Percentiles rank a stretch among this genome's conserved stretches.
Conservation (phyloP, 1,284 basidiomycete species). For the Ceratorhiza oryzae-sativae region DNA sequence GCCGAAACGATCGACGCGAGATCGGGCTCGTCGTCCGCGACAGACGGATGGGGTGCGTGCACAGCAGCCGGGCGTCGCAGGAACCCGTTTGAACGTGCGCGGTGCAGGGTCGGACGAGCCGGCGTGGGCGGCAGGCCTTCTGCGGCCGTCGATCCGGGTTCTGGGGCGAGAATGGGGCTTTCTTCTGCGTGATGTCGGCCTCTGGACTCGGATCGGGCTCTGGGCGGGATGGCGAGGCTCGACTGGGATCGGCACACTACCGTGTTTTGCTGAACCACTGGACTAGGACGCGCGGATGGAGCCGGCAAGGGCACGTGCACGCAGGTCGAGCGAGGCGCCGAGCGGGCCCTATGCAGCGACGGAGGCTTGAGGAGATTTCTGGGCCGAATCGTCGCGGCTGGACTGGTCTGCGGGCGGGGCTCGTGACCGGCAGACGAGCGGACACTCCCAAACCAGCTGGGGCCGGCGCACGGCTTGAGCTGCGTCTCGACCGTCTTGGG, state of each 20-base stretch:
- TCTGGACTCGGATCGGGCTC: background rate
- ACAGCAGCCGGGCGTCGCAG: background rate
- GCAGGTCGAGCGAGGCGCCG: slow-evolving; percentile 12
- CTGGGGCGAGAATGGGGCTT: slow-evolving; percentile 1
- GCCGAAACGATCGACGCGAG: slow-evolving; percentile 17
- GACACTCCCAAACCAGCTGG: background rate
- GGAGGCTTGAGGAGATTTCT: background rate
- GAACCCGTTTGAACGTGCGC: slow-evolving; percentile 6
- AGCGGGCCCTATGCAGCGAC: slow-evolving; percentile 15
- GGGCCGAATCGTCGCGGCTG: background rate
- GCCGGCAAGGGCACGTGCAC: slow-evolving; percentile 22
- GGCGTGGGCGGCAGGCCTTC: slow-evolving; percentile 20
- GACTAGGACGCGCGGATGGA: slow-evolving; percentile 18
- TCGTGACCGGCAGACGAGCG: background rate
- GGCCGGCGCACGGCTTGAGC: background rate
- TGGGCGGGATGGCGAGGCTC: background rate
- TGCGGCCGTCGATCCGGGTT: background rate
- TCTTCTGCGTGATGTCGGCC: background rate
- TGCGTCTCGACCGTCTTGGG: slow-evolving; percentile 1
- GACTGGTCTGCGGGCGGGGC: background rate
- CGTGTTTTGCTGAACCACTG: slow-evolving; percentile 13
- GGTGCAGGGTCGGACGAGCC: background rate
- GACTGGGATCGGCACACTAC: slow-evolving; percentile 26
- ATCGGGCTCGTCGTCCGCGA: slow-evolving; percentile 18
- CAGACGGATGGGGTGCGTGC: background rate